Percentiles rank a stretch among this genome's conserved stretches.
These are phyloP conservation scores for Bipolaris victoriae DNA, from an alignment of 2,329 filamentous ascomycete genomes.

Conservation along the genomic window DNA sequence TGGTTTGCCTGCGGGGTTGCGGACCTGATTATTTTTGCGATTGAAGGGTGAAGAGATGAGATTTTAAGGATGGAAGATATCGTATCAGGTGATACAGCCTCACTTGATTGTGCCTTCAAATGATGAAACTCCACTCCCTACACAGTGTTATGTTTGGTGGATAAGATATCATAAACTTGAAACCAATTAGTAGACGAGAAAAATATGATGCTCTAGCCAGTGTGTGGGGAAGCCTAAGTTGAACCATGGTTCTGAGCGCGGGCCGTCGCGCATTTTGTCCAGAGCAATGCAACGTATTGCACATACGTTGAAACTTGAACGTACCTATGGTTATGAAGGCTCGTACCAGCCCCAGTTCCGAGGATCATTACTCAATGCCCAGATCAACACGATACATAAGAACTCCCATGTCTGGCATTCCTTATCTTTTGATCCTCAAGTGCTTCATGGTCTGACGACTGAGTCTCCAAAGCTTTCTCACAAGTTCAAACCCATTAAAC, in stretches of 20 bases:
- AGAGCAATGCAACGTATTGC: slow-evolving; percentile 1
- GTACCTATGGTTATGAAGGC: background rate
- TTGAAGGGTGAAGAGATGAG: background rate
- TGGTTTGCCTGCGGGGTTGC: background rate
- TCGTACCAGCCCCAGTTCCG: background rate
- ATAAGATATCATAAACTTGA: too few species aligned
- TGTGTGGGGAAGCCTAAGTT: background rate
- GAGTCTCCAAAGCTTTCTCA: background rate
- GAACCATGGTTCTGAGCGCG: slow-evolving; percentile 15
- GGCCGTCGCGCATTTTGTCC: slow-evolving; percentile 10
- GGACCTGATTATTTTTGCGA: background rate
- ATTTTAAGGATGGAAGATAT: background rate
- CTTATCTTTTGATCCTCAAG: background rate
- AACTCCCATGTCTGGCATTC: background rate
- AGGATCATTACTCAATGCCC: background rate
- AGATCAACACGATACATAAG: background rate
- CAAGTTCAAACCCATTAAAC: background rate
- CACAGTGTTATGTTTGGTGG: too few species aligned
- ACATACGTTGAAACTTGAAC: background rate
- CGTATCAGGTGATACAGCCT: too few species aligned
- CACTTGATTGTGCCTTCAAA: background rate
- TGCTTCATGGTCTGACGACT: background rate
- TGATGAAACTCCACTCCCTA: background rate
- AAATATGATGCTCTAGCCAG: background rate
- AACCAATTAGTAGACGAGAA: background rate